Percentiles rank a stretch among this genome's conserved stretches.
Evolutionary conservation across 2,329 filamentous ascomycete species (phyloP).

Genomic region (Dactylellina sp.): DNA sequence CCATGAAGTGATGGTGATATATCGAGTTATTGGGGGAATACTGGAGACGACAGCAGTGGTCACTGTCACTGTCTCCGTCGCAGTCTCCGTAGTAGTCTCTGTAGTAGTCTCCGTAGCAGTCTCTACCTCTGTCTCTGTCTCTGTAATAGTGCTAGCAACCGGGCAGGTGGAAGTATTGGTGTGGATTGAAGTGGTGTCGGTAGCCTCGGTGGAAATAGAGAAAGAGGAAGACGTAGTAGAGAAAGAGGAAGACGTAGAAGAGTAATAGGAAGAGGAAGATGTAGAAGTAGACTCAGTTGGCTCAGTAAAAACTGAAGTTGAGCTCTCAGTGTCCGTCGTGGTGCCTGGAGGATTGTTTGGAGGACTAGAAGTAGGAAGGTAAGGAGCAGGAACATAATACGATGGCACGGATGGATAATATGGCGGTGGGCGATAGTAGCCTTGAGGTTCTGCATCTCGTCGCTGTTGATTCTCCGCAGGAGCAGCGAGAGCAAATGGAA

Average conservation of each 20-base stretch:
- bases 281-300: constrained; percentile 27
- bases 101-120: constrained; percentile 21
- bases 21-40: constrained; percentile 33
- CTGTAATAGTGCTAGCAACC: constrained; percentile 13
- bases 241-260: constrained; percentile 12
- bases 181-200: not conserved
- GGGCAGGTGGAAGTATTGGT: constrained; percentile 23
- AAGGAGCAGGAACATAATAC: constrained; percentile 41
- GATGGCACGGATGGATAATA: constrained; percentile 37
- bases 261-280: constrained; percentile 6
- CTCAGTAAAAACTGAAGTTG: constrained; percentile 34
- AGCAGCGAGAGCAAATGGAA: constrained; percentile 29
- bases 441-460: constrained; percentile 47
- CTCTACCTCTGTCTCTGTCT: constrained; percentile 5
- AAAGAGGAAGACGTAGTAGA: constrained; percentile 15
- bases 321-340: constrained; percentile 13
- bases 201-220: not conserved
- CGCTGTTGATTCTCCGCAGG: constrained; percentile 27
- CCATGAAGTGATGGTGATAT: constrained; percentile 21
- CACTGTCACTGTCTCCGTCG: constrained; percentile 3
- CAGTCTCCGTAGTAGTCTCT: constrained; percentile 3
- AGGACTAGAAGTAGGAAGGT: constrained; percentile 12
- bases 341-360: constrained; percentile 11
- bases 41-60: constrained; percentile 17
- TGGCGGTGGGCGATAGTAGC: constrained; percentile 30